phyloP scores from a whole-genome alignment of 2,329 filamentous ascomycete species.

The Calonectria crousiana region DNA sequence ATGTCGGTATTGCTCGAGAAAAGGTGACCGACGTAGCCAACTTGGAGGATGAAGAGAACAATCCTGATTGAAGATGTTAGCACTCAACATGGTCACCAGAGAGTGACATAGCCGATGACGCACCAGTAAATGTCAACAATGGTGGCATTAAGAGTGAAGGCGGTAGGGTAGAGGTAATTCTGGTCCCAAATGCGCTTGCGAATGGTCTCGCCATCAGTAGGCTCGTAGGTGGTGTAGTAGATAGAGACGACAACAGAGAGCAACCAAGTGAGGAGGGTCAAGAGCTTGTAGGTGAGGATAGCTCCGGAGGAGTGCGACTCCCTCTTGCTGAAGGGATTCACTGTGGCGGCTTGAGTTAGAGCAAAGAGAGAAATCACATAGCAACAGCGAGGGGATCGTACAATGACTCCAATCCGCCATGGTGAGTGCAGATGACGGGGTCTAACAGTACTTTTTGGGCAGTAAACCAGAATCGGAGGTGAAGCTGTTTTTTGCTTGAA shows the following conservation, averaged over 20 bases:
- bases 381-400: conserved; percentile 31
- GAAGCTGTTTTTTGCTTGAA: conserved; percentile 9
- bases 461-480: not conserved
- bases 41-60: conserved; percentile 79
- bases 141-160: conserved; percentile 79
- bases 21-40: conserved; percentile 81
- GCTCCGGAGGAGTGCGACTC: conserved; percentile 72
- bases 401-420: conserved; percentile 48
- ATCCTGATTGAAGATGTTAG: conserved; percentile 62
- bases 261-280: conserved; percentile 81
- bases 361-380: not conserved
- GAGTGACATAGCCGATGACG: conserved; percentile 3
- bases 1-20: conserved; percentile 75
- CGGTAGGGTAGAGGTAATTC: conserved; percentile 75
- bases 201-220: conserved; percentile 70
- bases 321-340: conserved; percentile 81
- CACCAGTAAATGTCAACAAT: conserved; percentile 83
- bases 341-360: conserved; percentile 52
- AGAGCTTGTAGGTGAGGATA: conserved; percentile 79
- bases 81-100: not conserved
- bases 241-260: conserved; percentile 78
- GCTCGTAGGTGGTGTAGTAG: conserved; percentile 78
- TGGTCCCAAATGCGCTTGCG: conserved; percentile 80
- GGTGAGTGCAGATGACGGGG: conserved; percentile 18
- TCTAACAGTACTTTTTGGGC: not conserved